Evolutionary conservation across 1,139 yeast species (phyloP).

Genomic region (Blastobotrys arbuscula): DNA sequence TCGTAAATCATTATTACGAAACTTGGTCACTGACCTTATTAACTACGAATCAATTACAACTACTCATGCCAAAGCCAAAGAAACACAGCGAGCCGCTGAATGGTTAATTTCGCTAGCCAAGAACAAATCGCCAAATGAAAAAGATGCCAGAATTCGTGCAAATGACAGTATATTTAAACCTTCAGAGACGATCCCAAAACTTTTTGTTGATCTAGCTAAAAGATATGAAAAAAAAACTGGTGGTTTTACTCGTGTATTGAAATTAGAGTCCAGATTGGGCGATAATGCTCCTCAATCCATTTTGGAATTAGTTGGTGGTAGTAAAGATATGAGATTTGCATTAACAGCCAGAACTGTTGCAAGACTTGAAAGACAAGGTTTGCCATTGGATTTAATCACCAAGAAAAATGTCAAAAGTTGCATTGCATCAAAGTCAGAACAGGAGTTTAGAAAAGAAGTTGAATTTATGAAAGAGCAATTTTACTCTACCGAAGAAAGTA

Average conservation of each 20-base stretch:
- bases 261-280: constrained; percentile 79
- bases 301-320: constrained; percentile 78
- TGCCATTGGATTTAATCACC: constrained; percentile 58
- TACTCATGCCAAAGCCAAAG: constrained; percentile 67
- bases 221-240: constrained; percentile 61
- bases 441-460: constrained; percentile 55
- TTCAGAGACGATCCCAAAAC: constrained; percentile 47
- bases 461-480: constrained; percentile 57
- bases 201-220: constrained; percentile 56
- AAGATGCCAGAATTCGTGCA: constrained; percentile 25
- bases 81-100: constrained; percentile 53
- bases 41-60: constrained; percentile 65
- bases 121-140: constrained; percentile 24
- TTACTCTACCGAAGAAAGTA: constrained; percentile 34
- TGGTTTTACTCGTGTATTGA: constrained; percentile 83
- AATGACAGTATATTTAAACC: constrained; percentile 35
- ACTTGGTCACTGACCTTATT: constrained; percentile 59
- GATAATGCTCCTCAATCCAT: constrained; percentile 92
- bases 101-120: constrained; percentile 50
- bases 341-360: constrained; percentile 76
- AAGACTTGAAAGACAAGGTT: constrained; percentile 61
- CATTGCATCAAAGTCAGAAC: constrained; percentile 40
- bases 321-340: constrained; percentile 72
- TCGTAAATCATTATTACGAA: constrained; percentile 50
- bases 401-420: constrained; percentile 52